These are phyloP conservation scores for Bretschneidera sinensis DNA, from an alignment of 345 rosid species.

Conservation along the genomic window DNA sequence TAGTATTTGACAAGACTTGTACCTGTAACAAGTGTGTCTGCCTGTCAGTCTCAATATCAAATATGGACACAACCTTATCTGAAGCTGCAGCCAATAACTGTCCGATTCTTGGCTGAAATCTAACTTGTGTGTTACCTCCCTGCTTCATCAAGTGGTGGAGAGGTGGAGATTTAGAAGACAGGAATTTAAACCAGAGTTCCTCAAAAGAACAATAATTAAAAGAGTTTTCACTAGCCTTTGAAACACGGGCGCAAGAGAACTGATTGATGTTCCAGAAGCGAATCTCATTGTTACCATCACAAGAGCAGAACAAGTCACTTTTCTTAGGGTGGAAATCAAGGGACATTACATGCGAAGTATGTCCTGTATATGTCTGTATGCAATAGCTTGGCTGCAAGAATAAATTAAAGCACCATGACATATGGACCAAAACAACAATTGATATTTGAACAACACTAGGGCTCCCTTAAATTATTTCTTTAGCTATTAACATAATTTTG, in stretches of 20 bases:
- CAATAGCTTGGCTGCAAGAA: constrained; percentile 67
- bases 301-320: constrained; percentile 79
- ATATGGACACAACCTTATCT: constrained; percentile 64
- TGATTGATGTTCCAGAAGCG: constrained; percentile 72
- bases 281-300: constrained; percentile 85
- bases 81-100: constrained; percentile 78
- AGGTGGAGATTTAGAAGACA: constrained; percentile 10
- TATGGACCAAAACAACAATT: background rate
- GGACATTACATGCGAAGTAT: constrained; percentile 63
- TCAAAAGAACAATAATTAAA: constrained; percentile 8
- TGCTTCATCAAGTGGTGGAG: constrained; percentile 31
- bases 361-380: constrained; percentile 50
- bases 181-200: constrained; percentile 13
- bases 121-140: constrained; percentile 72
- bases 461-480: background rate
- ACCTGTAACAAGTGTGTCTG: constrained; percentile 57
- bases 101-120: constrained; percentile 89
- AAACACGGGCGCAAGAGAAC: constrained; percentile 35
- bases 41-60: constrained; percentile 62
- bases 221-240: constrained; percentile 53
- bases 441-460: background rate
- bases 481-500: constrained; percentile 7
- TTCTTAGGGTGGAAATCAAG: constrained; percentile 93
- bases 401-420: background rate
- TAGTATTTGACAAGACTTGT: constrained; percentile 10